Evolutionary conservation across 306 rosid species (phyloP), one percentile per base, ranked within the genome.

Genomic region (Alnus glutinosa): DNA sequence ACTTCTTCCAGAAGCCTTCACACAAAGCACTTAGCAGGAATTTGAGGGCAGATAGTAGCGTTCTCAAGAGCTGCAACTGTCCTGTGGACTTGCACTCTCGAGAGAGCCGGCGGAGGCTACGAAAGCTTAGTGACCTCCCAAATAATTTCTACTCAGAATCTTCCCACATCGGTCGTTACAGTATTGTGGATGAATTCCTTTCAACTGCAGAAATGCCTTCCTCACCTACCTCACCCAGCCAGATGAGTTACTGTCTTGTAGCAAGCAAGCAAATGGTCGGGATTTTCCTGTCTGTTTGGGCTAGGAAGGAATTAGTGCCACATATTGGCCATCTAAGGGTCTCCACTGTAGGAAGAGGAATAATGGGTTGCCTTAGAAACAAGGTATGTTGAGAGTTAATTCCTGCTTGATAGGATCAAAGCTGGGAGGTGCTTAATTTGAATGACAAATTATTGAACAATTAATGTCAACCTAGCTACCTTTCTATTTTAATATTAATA

Each of bases 211-310:
- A 90, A 76, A 80, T 88, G 36, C 85, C 91, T 12, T 62, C 69
- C 44, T 32, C 82, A 18, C 61, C 55, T 18, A 3, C 72, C 37
- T 32, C 74, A 46, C 58, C 74, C 1, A 48, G 69, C 15, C 77
- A 84, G 32, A 70, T 80, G 80, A 80, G 73, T 61, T 94, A 91
- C 81, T 77, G 83, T 47, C 93, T 94, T 0, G 77, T 94, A 55
- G 86, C 90, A 32, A 92, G 95, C 88, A 94, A 94, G 79, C 94
- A 94, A 64, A 94, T 94, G 98, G 98, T 94, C 2, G 98, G 98
- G 19, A 89, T 94, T 80, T 94, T 94, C 70, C 81, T 94, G 9
- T 83, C 97, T 6, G 87, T 94, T 28, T 94, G 98, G 98, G 84
- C 89, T 34, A 87, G 90, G 70, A 93, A 82, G 71, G 93, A 92